These are phyloP conservation scores for Coffea eugenioides DNA, from an alignment of 257 asterid species.

Conservation along the genomic window DNA sequence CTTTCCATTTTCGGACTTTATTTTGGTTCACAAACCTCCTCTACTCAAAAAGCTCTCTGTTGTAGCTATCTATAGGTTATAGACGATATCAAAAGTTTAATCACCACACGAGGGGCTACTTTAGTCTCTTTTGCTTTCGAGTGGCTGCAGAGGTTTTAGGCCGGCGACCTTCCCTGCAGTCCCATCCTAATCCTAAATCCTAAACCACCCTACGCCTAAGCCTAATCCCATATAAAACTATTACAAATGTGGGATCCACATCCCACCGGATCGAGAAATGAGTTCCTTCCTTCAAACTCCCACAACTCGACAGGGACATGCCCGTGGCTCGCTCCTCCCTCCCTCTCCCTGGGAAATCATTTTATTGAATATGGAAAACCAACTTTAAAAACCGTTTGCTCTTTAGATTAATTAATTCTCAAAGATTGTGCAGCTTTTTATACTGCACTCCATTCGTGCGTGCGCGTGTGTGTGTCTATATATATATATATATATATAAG, in stretches of 20 bases:
- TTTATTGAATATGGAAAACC: background rate
- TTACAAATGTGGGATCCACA: conserved; percentile 17
- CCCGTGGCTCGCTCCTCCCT: background rate
- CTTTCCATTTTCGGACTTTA: conserved; percentile 21
- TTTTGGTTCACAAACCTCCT: conserved; percentile 12
- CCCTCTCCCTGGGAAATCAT: background rate
- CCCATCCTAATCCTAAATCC: background rate
- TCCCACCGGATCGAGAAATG: background rate
- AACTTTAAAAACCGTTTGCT: background rate
- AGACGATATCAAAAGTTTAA: conserved; percentile 8
- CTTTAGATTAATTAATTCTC: background rate
- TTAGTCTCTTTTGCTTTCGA: conserved; percentile 7
- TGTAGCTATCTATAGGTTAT: conserved; percentile 17
- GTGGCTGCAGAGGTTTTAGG: conserved; percentile 16
- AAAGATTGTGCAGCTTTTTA: conserved; percentile 15
- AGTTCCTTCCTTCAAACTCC: background rate
- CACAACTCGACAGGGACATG: background rate
- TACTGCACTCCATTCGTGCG: background rate
- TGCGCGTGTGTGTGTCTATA: background rate
- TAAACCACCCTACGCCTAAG: background rate
- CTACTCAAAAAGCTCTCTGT: conserved; percentile 9
- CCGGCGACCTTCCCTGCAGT: conserved; percentile 29
- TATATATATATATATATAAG: background rate
- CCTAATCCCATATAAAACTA: background rate
- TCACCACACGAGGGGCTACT: conserved; percentile 35